phyloP scores from a whole-genome alignment of 1,139 yeast genomes.

The Meyerozyma smithsonii region DNA sequence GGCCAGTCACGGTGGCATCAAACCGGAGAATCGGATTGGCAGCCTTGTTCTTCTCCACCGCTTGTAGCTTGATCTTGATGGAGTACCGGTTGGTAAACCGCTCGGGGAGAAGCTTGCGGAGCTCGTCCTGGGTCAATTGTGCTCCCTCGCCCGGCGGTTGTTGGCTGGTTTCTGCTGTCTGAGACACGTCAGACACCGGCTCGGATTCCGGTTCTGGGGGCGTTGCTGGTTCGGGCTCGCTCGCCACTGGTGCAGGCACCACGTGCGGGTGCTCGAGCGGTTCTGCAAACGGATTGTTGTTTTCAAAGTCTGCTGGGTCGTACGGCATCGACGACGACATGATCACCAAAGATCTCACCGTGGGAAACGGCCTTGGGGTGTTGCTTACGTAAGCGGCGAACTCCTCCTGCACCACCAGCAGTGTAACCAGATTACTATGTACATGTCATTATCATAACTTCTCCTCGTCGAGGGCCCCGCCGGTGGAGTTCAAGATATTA shows the following conservation, averaged over 20 bases:
- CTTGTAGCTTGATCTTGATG: conserved; percentile 24
- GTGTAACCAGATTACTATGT: background rate
- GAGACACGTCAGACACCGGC: background rate
- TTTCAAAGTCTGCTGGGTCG: conserved; percentile 62
- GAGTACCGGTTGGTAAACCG: conserved; percentile 35
- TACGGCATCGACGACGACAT: conserved; percentile 59
- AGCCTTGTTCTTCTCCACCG: conserved; percentile 36
- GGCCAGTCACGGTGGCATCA: conserved; percentile 40
- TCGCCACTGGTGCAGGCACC: background rate
- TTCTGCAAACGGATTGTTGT: conserved; percentile 58
- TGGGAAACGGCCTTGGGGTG: too few relatives aligned
- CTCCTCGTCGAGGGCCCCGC: conserved; percentile 43
- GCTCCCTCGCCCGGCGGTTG: conserved; percentile 11
- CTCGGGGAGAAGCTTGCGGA: conserved; percentile 48
- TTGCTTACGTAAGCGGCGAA: background rate
- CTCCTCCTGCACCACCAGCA: background rate
- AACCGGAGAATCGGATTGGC: conserved; percentile 44
- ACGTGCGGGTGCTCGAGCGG: conserved; percentile 15
- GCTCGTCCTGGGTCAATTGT: conserved; percentile 32
- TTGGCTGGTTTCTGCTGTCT: conserved; percentile 3
- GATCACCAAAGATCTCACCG: too few relatives aligned
- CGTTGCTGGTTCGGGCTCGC: background rate
- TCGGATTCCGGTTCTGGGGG: conserved; percentile 2
- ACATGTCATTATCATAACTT: conserved; percentile 16
- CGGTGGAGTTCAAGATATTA: conserved; percentile 51